Evolutionary conservation across 768 basidiomycete species (phyloP).

Genomic region (Suillus discolor): DNA sequence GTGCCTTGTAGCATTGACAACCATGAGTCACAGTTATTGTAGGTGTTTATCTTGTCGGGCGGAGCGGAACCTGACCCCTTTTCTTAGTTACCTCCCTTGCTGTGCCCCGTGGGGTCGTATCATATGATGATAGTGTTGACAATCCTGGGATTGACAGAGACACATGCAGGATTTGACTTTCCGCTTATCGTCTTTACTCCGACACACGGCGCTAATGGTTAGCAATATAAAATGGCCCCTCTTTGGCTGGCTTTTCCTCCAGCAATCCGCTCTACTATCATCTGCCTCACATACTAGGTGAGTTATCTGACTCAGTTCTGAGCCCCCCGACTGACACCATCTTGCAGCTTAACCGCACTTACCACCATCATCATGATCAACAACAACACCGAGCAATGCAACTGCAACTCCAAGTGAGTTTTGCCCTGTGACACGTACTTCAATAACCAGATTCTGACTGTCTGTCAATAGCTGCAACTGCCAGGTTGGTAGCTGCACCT

Average conservation of each 20-base stretch:
- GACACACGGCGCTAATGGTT: background rate
- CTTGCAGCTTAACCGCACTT: background rate
- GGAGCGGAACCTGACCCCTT: background rate
- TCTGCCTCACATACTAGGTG: background rate
- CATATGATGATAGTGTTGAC: background rate
- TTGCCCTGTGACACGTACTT: too few species aligned
- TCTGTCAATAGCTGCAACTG: constrained; percentile 8
- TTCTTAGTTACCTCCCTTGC: background rate
- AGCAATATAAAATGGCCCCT: constrained; percentile 2
- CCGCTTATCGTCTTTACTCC: background rate
- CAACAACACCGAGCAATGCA: constrained; percentile 5
- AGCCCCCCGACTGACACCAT: background rate
- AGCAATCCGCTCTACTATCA: background rate
- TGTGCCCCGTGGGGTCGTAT: background rate
- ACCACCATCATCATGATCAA: background rate
- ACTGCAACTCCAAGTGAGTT: constrained; percentile 10
- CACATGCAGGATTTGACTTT: background rate
- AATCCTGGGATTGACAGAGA: background rate
- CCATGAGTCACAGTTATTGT: background rate
- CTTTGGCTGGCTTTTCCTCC: background rate
- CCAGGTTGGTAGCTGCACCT: constrained; percentile 11
- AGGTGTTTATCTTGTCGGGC: background rate
- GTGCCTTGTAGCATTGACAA: background rate
- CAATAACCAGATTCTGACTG: background rate
- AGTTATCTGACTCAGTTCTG: background rate